Percentiles rank a stretch among this genome's conserved stretches.
Conservation (phyloP, 805 yeast genomes). For the Ascoidea tarda region DNA sequence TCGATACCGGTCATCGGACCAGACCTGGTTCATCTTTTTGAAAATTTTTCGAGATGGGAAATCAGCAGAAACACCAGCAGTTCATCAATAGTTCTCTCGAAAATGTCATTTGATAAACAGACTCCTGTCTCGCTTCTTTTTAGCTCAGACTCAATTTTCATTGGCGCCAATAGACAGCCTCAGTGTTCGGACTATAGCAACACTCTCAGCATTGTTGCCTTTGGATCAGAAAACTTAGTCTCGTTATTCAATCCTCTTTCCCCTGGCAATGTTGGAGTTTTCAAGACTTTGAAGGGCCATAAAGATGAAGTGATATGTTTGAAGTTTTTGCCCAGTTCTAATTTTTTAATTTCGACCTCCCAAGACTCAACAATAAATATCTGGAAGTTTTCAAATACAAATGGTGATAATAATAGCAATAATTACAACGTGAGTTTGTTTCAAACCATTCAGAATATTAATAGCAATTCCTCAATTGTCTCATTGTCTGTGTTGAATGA, state of each 20-base stretch:
- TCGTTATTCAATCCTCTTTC: slow-evolving; percentile 58
- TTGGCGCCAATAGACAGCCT: slow-evolving; percentile 61
- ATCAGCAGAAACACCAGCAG: neutral
- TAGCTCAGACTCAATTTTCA: slow-evolving; percentile 40
- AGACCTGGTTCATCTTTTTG: neutral
- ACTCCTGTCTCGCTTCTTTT: too few relatives aligned
- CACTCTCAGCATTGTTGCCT: slow-evolving; percentile 35
- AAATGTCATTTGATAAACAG: too few relatives aligned
- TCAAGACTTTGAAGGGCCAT: slow-evolving; percentile 46
- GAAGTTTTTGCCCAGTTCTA: slow-evolving; percentile 32
- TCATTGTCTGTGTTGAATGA: slow-evolving; percentile 26
- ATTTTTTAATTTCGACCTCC: slow-evolving; percentile 41
- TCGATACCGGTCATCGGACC: neutral
- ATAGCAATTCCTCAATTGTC: slow-evolving; percentile 35
- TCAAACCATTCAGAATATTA: slow-evolving; percentile 25
- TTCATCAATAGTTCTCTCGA: neutral
- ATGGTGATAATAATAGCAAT: slow-evolving; percentile 2
- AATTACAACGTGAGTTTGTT: slow-evolving; percentile 11
- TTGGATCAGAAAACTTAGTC: slow-evolving; percentile 52
- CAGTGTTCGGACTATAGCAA: slow-evolving; percentile 39
- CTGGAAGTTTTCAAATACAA: slow-evolving; percentile 29
- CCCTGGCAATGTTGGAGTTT: slow-evolving; percentile 28
- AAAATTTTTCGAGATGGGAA: neutral
- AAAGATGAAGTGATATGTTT: slow-evolving; percentile 53
- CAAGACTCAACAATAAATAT: slow-evolving; percentile 52